Percentiles rank a stretch among this genome's conserved stretches.
These are phyloP conservation scores for Pseudogymnoascus sp. DNA, from an alignment of 2,329 filamentous ascomycete genomes.

Conservation along the genomic window DNA sequence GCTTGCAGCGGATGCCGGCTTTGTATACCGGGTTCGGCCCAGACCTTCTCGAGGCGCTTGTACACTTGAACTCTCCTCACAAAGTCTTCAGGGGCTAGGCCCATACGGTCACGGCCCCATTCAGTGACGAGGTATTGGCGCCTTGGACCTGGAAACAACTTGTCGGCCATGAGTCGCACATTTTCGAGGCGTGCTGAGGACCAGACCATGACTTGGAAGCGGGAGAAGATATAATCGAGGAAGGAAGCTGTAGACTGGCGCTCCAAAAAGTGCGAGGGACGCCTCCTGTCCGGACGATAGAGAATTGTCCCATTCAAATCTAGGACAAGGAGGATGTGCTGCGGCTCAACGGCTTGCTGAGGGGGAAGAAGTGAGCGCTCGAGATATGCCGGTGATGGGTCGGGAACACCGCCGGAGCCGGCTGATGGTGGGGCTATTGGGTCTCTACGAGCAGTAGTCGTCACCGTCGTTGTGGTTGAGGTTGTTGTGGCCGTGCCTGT, in stretches of 20 bases:
- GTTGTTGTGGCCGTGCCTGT: neutral
- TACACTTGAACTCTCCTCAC: slow-evolving; percentile 73
- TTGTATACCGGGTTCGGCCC: slow-evolving; percentile 48
- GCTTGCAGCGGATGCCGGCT: slow-evolving; percentile 40
- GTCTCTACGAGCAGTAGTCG: neutral
- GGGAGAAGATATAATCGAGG: slow-evolving; percentile 64
- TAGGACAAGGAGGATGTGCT: slow-evolving; percentile 71
- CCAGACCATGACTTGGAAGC: slow-evolving; percentile 82
- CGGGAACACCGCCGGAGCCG: slow-evolving; percentile 40
- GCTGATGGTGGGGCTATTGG: neutral
- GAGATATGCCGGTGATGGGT: slow-evolving; percentile 58
- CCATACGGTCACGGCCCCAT: slow-evolving; percentile 75
- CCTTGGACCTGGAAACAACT: slow-evolving; percentile 54
- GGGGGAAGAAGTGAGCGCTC: slow-evolving; percentile 43
- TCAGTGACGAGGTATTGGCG: slow-evolving; percentile 54
- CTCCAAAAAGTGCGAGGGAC: slow-evolving; percentile 50
- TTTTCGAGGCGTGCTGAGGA: slow-evolving; percentile 75
- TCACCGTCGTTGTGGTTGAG: neutral
- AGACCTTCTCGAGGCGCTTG: slow-evolving; percentile 72
- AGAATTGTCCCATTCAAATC: slow-evolving; percentile 93
- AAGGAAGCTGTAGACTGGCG: slow-evolving; percentile 66
- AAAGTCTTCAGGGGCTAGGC: slow-evolving; percentile 60
- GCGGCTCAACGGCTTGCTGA: slow-evolving; percentile 39
- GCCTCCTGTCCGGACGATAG: slow-evolving; percentile 52
- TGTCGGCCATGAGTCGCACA: slow-evolving; percentile 59